Evolutionary conservation across 179 eudicot species (phyloP).

Genomic region (Actinidia chinensis): DNA sequence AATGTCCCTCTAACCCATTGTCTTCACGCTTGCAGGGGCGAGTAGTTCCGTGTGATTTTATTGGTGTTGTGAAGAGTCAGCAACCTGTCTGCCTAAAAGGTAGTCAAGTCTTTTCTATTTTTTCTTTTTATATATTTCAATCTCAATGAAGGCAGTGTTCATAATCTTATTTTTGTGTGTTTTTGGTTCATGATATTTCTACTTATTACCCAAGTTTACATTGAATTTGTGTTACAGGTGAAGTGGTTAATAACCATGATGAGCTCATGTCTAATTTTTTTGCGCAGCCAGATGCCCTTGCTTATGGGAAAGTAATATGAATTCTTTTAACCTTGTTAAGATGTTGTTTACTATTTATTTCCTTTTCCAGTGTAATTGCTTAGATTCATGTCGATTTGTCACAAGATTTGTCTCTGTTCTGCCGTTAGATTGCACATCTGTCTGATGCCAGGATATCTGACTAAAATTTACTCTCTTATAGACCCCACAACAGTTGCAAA

Average conservation of each 20-base stretch:
- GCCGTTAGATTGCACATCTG: background rate
- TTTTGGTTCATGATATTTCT: background rate
- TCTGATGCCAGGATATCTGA: conserved; percentile 16
- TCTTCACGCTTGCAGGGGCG: conserved; percentile 73
- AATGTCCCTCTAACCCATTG: conserved; percentile 18
- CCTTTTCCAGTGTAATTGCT: background rate
- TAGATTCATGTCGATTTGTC: background rate
- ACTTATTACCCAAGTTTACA: conserved; percentile 5
- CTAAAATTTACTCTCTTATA: conserved; percentile 31
- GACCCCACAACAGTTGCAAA: conserved; percentile 83
- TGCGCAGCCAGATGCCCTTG: conserved; percentile 99
- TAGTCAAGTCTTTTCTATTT: conserved; percentile 24
- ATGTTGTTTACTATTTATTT: background rate
- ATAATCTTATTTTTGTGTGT: background rate
- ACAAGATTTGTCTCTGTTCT: background rate
- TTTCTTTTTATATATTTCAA: background rate
- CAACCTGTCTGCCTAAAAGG: conserved; percentile 95
- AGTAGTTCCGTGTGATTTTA: conserved; percentile 96
- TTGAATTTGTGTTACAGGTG: conserved; percentile 56
- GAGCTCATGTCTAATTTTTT: conserved; percentile 99
- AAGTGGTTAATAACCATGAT: conserved; percentile 91
- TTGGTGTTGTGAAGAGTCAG: conserved; percentile 91
- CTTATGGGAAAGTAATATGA: conserved; percentile 84
- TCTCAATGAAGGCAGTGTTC: background rate
- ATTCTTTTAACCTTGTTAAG: background rate